Base-by-base conservation (phyloP, 164 flowering plant species). In the Dillenia turbinata region DNA sequence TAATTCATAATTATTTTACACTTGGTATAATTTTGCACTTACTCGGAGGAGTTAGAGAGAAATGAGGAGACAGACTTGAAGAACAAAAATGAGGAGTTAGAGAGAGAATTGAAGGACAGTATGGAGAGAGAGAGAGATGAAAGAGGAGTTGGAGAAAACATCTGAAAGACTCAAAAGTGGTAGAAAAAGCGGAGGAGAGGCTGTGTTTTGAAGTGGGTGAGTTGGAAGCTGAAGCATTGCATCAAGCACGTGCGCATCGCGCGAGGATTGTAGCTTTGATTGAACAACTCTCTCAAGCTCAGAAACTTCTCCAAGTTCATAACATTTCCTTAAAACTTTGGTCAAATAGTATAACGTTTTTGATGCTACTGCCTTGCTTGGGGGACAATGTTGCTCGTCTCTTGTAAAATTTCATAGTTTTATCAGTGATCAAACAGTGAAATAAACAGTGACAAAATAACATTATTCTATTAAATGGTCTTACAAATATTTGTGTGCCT, bases 121-220 rank as follows among this genome's bases (percentile, higher is more conserved):
- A 16, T 59, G 48, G 83, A 73, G 57, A 80, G 97, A 88, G 69
- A 79, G 72, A 66, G 54, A 33, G 73, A 78, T 77, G 92, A 80
- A 69, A 60, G 44, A 44, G 49, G 89, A 89, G 66, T 58, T 92
- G 11, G 51, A 56, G 66, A 60, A 56, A 53, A 63, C 75, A 12
- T 61, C 60, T 56, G 73, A 80, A 63, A 64, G 90, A 69, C 74
- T 87, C 43, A 67, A 75, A 19, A 33, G 71, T 81, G 54, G 86
- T 78, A 40, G 96, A 89, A 73, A 96, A 89, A 51, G 97, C 86
- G 19, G 97, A 88, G 76, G 97, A 88, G 81, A 62, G 78, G 59
- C 83, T 90, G 22, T 90, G 89, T 67, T 69, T 78, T 2, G 86
- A 86, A 71, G 82, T 90, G 1, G 95, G 91, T 0, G 91, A 88